Evolutionary conservation across 176 grass and related monocot genomes (phyloP).

Genomic region (Rhipidocladum racemiflorum): DNA sequence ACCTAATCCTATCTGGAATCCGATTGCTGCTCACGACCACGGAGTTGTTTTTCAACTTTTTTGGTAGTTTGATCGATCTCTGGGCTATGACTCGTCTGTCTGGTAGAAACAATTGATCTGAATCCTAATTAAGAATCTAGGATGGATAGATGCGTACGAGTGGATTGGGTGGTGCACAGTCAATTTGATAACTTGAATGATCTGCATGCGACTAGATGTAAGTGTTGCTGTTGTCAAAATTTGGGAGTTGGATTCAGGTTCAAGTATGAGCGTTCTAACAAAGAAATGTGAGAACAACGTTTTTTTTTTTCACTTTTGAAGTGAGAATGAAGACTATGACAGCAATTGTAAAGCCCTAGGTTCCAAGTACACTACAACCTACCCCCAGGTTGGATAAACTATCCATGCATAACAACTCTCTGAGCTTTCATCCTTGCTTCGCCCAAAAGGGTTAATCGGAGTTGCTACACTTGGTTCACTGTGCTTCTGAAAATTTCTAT

Average conservation of each 20-base stretch:
- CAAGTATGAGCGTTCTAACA: not conserved
- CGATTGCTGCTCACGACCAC: not conserved
- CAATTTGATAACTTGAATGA: not conserved
- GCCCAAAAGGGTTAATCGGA: not conserved
- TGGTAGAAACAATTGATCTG: not conserved
- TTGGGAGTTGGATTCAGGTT: not conserved
- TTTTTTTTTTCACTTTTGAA: not conserved
- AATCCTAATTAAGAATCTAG: not conserved
- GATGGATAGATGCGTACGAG: not conserved
- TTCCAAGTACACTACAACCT: not conserved
- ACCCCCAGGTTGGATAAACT: not conserved
- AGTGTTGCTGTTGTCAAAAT: not conserved
- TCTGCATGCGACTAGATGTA: not conserved
- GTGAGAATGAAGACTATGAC: not conserved
- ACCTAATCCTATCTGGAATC: conserved; percentile 13
- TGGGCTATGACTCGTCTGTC: not conserved
- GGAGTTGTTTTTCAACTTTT: not conserved
- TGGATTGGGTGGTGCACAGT: not conserved
- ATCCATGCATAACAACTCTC: not conserved
- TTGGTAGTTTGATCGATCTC: not conserved
- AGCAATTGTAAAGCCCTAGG: not conserved
- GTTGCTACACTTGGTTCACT: not conserved
- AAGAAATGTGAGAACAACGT: not conserved
- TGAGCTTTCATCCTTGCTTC: not conserved
- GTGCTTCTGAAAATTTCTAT: not conserved